phyloP scores from a whole-genome alignment of 1,139 yeast genomes.

The Debaryomyces sp. region DNA sequence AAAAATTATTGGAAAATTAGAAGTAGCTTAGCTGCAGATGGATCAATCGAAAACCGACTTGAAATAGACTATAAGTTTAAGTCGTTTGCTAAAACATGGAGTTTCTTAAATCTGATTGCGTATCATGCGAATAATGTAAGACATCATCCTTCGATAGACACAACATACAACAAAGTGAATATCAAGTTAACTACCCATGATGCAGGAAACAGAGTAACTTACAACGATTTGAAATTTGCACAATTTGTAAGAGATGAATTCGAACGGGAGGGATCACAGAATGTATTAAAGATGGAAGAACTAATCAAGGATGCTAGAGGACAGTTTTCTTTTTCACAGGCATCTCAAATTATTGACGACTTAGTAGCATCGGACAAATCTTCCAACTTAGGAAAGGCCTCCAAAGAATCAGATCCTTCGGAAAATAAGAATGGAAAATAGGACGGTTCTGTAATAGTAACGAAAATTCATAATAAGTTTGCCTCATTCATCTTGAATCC shows the following conservation, averaged over 20 bases:
- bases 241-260: conserved; percentile 22
- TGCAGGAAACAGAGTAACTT: conserved; percentile 52
- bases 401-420: not conserved
- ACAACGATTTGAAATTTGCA: conserved; percentile 65
- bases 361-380: conserved; percentile 12
- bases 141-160: conserved; percentile 75
- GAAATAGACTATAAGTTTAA: conserved; percentile 42
- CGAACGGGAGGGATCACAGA: conserved; percentile 1
- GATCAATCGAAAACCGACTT: conserved; percentile 6
- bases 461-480: too few relatives aligned
- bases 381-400: not conserved
- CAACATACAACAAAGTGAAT: conserved; percentile 62
- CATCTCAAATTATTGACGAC: conserved; percentile 22
- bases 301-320: conserved; percentile 9
- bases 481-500: too few relatives aligned
- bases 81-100: conserved; percentile 64
- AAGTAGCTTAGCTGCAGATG: not conserved
- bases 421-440: not conserved
- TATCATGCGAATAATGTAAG: conserved; percentile 59
- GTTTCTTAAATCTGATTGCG: conserved; percentile 63
- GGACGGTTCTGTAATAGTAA: too few relatives aligned
- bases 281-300: conserved; percentile 2
- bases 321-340: conserved; percentile 18
- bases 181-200: conserved; percentile 73
- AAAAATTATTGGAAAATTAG: conserved; percentile 9